Base-by-base conservation (phyloP, 2,329 filamentous ascomycete species). In the Chalaropsis ovoidea region DNA sequence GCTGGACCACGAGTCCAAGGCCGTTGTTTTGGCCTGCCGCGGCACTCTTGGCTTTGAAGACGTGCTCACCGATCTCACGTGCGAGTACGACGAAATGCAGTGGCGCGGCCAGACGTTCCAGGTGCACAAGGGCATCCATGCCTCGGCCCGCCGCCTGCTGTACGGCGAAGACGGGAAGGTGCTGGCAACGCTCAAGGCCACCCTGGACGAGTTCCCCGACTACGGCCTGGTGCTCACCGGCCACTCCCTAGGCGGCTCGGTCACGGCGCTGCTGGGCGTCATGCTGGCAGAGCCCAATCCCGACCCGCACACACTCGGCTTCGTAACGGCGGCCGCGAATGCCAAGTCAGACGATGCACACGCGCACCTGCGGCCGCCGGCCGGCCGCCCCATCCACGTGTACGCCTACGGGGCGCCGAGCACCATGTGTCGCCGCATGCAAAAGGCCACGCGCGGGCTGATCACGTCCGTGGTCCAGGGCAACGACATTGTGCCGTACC, bases 341-440 rank as follows among this genome's bases (percentile, higher is more conserved):
- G 77, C 79, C 2, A 61, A 63, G 15, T 27, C 19, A 3, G 19
- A 15, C 24, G 65, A 64, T 11, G n/a, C 61, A 11, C 67, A 68
- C 31, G 61, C 61, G 6, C 70, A 68, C 1, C 67, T 71, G 39
- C 69, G 72, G 15, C 74, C 76, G 19, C 88, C 88, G 0, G 70
- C 85, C 0, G 84, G 85, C 17, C 81, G 88, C 0, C 85, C 86
- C 2, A 87, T 91, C 22, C 88, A 92, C 70, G 88, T 90, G 13
- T 92, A 89, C 72, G 86, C 88, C 6, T 92, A 90, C 72, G 88
- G 88, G 0, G 85, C 88, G 1, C 87, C 88, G 0, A 83, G 86
- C 0, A 87, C 86, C 15, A 84, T 91, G 81, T 89, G 86, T 0
- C 79, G 86, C 0, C 82, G 85, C 1, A 79, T 92, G 7, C 83